phyloP scores from a whole-genome alignment of 805 yeast genomes.

The Saccharomycopsis javanensis region DNA sequence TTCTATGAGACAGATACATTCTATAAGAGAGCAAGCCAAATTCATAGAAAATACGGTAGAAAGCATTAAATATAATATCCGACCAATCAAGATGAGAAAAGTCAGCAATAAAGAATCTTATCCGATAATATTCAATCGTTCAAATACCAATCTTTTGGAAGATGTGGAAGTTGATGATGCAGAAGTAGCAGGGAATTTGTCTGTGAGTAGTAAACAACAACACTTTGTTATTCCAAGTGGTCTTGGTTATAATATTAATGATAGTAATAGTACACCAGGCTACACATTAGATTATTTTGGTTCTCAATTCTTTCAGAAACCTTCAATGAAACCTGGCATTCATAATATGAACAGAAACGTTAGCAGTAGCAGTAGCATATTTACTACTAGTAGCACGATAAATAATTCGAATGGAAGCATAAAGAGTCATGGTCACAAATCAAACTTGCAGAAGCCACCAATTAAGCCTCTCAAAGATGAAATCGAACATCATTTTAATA shows the following conservation, averaged over 20 bases:
- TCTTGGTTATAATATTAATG: background rate
- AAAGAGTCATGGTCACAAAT: constrained; percentile 4
- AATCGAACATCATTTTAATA: constrained; percentile 1
- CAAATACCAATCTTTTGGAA: background rate
- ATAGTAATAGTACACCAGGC: background rate
- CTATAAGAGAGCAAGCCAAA: constrained; percentile 25
- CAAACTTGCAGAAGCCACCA: constrained; percentile 18
- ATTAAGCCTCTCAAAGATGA: constrained; percentile 14
- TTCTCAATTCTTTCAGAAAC: background rate
- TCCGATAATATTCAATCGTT: constrained; percentile 10
- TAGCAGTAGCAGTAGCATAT: background rate
- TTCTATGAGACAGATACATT: constrained; percentile 25
- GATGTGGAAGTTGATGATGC: constrained; percentile 4
- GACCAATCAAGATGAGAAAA: constrained; percentile 19
- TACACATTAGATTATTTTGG: constrained; percentile 1
- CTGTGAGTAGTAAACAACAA: constrained; percentile 1
- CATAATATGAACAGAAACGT: background rate
- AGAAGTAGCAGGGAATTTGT: constrained; percentile 1
- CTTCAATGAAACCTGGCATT: background rate
- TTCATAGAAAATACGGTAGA: constrained; percentile 25
- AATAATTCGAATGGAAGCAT: constrained; percentile 8
- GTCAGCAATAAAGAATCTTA: constrained; percentile 15
- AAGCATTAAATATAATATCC: constrained; percentile 22
- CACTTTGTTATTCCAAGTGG: background rate
- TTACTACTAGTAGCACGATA: background rate